Base-by-base conservation (phyloP, 768 basidiomycete genomes). In the Boletus insuetus region DNA sequence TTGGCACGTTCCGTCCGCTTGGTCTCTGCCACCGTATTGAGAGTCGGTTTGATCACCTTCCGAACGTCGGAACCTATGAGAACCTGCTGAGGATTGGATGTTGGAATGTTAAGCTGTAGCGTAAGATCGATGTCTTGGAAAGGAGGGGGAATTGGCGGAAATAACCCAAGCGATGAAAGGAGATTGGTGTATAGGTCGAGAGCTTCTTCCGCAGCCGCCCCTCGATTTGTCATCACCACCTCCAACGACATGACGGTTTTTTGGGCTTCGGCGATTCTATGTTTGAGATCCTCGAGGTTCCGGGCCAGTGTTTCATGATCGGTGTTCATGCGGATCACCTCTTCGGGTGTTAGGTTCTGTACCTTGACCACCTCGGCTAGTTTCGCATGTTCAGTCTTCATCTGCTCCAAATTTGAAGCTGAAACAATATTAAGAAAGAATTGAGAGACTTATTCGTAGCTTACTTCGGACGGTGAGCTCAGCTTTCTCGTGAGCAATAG, bases 291-390 rank as follows among this genome's bases (percentile, higher is more conserved):
- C 58, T 88, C 85, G 51, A 94, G 73, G 61, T 81, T 88, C 48
- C 84, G 81, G 5, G 82, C 76, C 35, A 96, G 78, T 26, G 78
- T 83, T 62, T 94, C 91, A 54, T 93, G 88, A 60, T 98, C 94
- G 6, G 84, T 84, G 63, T 88, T 94, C 91, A 99, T 95, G 37
- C 85, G 85, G 51, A 82, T 73, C 40, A 97, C 93, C 71, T 99
- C 95, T 69, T 95, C 92, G 0, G 90, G 89, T 2, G 90, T 83
- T 42, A 99, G 79, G 65, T 97, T 95, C 70, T 99, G 97, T 32
- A 76, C 82, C 64, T 86, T 86, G 29, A 98, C 91, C 3, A 86
- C 80, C 1, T 80, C 77, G 10, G 75, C 73, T 24, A 94, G 77
- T 51, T 78, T 80, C 24, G 77, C 76, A 59, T 88, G 82, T 62